These are phyloP conservation scores for Eucalyptus brandiana DNA, from an alignment of 345 rosid genomes.

Conservation along the genomic window DNA sequence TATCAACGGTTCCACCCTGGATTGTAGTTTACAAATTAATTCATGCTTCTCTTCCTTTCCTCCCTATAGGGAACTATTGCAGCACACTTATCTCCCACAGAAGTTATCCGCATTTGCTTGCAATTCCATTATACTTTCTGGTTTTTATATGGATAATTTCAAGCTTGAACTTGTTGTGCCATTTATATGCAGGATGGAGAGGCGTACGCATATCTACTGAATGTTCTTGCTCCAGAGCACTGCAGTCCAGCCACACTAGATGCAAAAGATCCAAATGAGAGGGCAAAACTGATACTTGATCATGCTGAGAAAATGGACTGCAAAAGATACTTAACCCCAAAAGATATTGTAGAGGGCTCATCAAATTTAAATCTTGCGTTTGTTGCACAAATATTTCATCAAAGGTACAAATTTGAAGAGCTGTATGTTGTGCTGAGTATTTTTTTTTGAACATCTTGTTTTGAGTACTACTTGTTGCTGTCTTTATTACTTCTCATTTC, in stretches of 20 bases:
- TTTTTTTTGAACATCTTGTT: not conserved
- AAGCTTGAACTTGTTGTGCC: not conserved
- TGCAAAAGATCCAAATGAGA: conserved; percentile 52
- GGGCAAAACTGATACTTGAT: conserved; percentile 64
- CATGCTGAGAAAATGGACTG: conserved; percentile 88
- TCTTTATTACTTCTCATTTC: not conserved
- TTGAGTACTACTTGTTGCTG: not conserved
- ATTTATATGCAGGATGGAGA: conserved; percentile 59
- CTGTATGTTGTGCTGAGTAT: not conserved
- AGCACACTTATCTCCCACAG: not conserved
- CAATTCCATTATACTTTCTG: not conserved
- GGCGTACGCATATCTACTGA: conserved; percentile 81
- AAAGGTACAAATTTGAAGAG: conserved; percentile 36
- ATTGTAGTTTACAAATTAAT: not conserved
- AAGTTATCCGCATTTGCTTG: not conserved
- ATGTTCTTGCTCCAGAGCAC: conserved; percentile 85
- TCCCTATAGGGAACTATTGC: not conserved
- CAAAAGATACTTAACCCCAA: conserved; percentile 67
- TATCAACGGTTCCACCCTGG: not conserved
- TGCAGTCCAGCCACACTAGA: conserved; percentile 70
- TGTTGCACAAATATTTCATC: conserved; percentile 83
- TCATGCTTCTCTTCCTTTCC: not conserved
- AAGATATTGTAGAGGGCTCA: conserved; percentile 77
- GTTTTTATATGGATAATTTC: not conserved
- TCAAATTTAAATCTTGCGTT: conserved; percentile 84